phyloP scores from a whole-genome alignment of 352 stramenopile genomes.

The Phytophthora pisi region DNA sequence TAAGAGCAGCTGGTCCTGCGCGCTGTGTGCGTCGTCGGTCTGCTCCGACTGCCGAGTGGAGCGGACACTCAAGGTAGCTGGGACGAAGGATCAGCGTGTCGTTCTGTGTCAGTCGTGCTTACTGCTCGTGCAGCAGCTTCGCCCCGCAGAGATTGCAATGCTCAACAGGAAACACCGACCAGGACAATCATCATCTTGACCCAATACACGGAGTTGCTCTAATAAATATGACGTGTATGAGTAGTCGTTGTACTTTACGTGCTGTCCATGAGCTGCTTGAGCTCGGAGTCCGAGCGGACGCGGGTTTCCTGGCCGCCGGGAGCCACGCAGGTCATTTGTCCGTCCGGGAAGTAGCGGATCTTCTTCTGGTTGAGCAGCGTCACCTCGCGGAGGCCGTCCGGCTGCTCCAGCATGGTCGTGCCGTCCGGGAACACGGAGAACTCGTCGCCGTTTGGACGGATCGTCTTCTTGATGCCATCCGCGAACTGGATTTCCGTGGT shows the following conservation, averaged over 20 bases:
- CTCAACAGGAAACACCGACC: slow-evolving; percentile 17
- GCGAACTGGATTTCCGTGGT: slow-evolving; percentile 95
- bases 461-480: slow-evolving; percentile 93
- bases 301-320: slow-evolving; percentile 53
- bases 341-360: slow-evolving; percentile 79
- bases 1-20: slow-evolving; percentile 6
- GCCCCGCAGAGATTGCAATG: slow-evolving; percentile 19
- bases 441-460: slow-evolving; percentile 75
- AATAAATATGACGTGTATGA: slow-evolving; percentile 29
- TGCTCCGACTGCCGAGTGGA: slow-evolving; percentile 26
- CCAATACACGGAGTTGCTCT: no score
- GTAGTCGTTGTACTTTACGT: slow-evolving; percentile 13
- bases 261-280: slow-evolving; percentile 61
- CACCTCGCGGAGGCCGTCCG: slow-evolving; percentile 76
- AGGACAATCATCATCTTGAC: background rate
- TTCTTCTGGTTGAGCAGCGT: slow-evolving; percentile 74
- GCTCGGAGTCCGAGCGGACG: slow-evolving; percentile 69
- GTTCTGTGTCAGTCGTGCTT: slow-evolving; percentile 27
- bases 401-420: slow-evolving; percentile 80
- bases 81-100: slow-evolving; percentile 14
- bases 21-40: slow-evolving; percentile 11
- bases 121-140: slow-evolving; percentile 22
- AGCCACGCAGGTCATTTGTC: slow-evolving; percentile 64
- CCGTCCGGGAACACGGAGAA: slow-evolving; percentile 85
- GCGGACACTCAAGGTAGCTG: slow-evolving; percentile 16